These are phyloP conservation scores for Dendrobium officinale DNA, from an alignment of 106 monocot species.

Conservation along the genomic window DNA sequence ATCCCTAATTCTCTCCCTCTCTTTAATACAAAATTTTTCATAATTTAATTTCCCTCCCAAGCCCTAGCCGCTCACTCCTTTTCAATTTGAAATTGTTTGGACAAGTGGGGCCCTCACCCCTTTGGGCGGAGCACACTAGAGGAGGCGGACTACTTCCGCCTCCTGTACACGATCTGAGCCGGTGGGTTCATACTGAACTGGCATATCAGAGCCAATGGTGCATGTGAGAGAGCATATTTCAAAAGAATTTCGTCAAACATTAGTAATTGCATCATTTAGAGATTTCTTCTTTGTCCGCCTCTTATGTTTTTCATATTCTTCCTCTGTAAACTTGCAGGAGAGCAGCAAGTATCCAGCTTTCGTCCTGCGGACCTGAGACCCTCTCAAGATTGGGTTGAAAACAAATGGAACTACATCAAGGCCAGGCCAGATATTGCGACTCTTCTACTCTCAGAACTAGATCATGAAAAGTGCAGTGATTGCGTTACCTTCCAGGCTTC, in stretches of 20 bases:
- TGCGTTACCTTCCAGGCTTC: not conserved
- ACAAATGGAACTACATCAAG: slow-evolving; percentile 15
- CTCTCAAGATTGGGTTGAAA: slow-evolving; percentile 20
- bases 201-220: too few species aligned
- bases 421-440: not conserved
- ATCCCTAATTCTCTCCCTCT: too few species aligned
- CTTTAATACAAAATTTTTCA: too few species aligned
- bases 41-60: too few species aligned
- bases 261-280: not conserved
- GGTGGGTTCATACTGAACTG: too few species aligned
- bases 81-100: too few species aligned
- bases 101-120: too few species aligned
- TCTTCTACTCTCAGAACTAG: slow-evolving; percentile 1
- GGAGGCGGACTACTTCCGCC: too few species aligned
- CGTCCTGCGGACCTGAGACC: slow-evolving; percentile 5
- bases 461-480: slow-evolving; percentile 4
- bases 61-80: too few species aligned
- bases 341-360: slow-evolving; percentile 11
- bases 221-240: too few species aligned
- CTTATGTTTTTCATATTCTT: not conserved
- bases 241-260: not conserved
- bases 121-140: too few species aligned
- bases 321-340: slow-evolving; percentile 15
- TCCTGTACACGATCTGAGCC: too few species aligned
- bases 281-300: not conserved